Conservation (phyloP, 352 stramenopile genomes). For the Phytophthora syringae region DNA sequence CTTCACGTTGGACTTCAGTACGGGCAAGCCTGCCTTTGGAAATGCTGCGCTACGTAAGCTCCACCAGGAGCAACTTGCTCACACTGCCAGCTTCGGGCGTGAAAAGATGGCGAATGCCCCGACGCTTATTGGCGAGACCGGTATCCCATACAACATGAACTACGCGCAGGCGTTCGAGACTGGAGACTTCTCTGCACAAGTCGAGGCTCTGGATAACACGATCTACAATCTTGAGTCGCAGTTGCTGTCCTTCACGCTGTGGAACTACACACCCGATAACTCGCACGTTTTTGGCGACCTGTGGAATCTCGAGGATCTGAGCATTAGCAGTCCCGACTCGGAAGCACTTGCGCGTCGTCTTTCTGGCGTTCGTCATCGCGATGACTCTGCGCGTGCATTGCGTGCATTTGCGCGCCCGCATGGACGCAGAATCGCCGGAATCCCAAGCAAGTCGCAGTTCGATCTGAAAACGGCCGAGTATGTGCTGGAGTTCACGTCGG, state of each 20-base stretch:
- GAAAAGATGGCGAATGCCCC: conserved; percentile 48
- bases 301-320: conserved; percentile 87
- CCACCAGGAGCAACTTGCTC: conserved; percentile 59
- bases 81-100: conserved; percentile 54
- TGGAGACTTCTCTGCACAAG: conserved; percentile 52
- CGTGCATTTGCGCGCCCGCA: conserved; percentile 68
- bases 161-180: conserved; percentile 43
- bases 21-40: conserved; percentile 66
- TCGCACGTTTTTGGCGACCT: conserved; percentile 68
- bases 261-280: conserved; percentile 87
- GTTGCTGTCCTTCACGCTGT: conserved; percentile 83
- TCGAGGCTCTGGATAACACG: conserved; percentile 64
- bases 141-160: conserved; percentile 70
- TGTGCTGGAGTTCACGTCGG: conserved; percentile 52
- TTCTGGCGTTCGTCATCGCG: conserved; percentile 37
- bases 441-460: conserved; percentile 66
- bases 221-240: conserved; percentile 65
- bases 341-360: conserved; percentile 24
- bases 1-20: conserved; percentile 71
- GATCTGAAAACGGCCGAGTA: conserved; percentile 49
- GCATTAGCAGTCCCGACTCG: conserved; percentile 64
- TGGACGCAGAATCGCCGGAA: conserved; percentile 65
- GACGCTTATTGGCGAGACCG: conserved; percentile 67
- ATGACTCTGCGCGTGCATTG: conserved; percentile 49
- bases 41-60: conserved; percentile 50